These are phyloP conservation scores for Blastocystis sp. DNA, from an alignment of 352 stramenopile genomes.

Conservation along the genomic window DNA sequence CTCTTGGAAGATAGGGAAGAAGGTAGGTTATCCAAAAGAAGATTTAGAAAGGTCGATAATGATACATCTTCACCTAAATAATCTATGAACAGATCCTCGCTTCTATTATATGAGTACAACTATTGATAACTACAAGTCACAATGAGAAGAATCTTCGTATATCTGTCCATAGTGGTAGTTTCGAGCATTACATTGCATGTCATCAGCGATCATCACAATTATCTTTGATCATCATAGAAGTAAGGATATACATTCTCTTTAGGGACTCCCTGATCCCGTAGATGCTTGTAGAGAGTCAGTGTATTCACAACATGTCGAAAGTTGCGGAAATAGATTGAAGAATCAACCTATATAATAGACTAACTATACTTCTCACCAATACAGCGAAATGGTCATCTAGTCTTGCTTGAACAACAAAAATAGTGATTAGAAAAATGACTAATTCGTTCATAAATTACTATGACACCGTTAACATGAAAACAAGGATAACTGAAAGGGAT, in stretches of 20 bases:
- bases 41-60: background rate
- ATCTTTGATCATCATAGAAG: too few relatives aligned
- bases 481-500: background rate
- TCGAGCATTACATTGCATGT: background rate
- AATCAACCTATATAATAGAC: slow-evolving; percentile 12
- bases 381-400: background rate
- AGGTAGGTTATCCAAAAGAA: slow-evolving; percentile 25
- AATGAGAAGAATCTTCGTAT: background rate
- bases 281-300: background rate
- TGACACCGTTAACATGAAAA: background rate
- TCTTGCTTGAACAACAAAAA: background rate
- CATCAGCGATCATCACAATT: slow-evolving; percentile 21
- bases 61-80: slow-evolving; percentile 27
- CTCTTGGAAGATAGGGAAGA: background rate
- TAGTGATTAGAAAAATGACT: background rate
- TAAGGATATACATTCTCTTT: background rate
- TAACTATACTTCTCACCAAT: background rate
- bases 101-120: background rate
- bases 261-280: background rate
- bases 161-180: slow-evolving; percentile 24
- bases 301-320: slow-evolving; percentile 36
- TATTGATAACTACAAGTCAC: background rate
- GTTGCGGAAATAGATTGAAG: slow-evolving; percentile 28
- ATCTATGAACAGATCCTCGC: background rate
- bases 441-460: background rate